Percentiles rank a stretch among this genome's conserved stretches.
phyloP scores from a whole-genome alignment of 1,139 yeast species.

The Torulaspora globosa region DNA sequence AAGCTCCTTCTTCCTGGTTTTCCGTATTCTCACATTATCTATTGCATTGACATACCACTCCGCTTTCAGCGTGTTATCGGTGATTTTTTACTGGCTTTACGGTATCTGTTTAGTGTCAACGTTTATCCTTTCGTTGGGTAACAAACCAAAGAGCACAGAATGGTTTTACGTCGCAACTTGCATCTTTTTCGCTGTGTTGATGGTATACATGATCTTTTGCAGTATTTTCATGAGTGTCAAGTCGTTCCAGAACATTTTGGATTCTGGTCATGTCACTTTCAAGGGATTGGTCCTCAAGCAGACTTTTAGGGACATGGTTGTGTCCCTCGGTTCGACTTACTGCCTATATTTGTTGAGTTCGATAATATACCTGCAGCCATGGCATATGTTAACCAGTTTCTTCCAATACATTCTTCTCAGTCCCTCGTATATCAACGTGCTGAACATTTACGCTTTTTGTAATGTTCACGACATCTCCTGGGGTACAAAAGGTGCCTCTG shows the following conservation, averaged over 20 bases:
- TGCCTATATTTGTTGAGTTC: conserved; percentile 76
- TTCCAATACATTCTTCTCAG: conserved; percentile 80
- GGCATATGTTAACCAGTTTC: conserved; percentile 89
- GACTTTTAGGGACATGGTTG: conserved; percentile 74
- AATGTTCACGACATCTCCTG: conserved; percentile 95
- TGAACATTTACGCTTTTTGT: conserved; percentile 88
- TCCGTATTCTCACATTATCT: conserved; percentile 69
- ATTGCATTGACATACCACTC: conserved; percentile 51
- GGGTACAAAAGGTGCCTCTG: conserved; percentile 93
- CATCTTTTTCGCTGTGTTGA: conserved; percentile 80
- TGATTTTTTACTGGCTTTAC: conserved; percentile 83
- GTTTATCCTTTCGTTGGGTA: conserved; percentile 88
- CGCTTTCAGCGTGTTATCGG: conserved; percentile 78
- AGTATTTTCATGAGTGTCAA: conserved; percentile 78
- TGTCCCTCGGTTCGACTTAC: conserved; percentile 84
- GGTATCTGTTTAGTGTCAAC: conserved; percentile 85
- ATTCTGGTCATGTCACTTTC: conserved; percentile 33
- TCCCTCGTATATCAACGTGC: conserved; percentile 84
- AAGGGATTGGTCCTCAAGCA: conserved; percentile 46
- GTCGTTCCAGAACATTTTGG: conserved; percentile 48
- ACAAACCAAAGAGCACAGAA: conserved; percentile 89
- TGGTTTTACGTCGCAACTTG: conserved; percentile 78
- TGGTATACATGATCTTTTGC: conserved; percentile 90
- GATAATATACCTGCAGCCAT: conserved; percentile 79
- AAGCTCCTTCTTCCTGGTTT: conserved; percentile 76